Evolutionary conservation across 2,329 filamentous ascomycete species (phyloP), one percentile per base, ranked within the genome.

Genomic region (Tolypocladium guangdongense): DNA sequence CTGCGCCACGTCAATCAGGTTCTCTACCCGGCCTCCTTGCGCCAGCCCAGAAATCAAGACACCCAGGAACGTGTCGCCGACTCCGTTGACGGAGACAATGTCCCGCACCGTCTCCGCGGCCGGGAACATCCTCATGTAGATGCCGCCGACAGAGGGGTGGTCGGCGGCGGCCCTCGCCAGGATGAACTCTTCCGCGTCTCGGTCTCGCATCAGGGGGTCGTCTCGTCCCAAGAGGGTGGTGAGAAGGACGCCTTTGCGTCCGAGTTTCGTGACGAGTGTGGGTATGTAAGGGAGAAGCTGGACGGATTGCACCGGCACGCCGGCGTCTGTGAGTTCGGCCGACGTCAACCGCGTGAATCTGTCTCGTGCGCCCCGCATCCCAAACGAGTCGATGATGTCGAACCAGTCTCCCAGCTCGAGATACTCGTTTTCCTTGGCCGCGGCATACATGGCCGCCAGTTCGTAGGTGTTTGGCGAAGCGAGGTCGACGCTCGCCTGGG

Each of bases 61-160:
- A 0, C 92, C 93, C 10, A 95, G 75, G 66, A 97, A 91, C 0
- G 93, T 96, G 69, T 99, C 93, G 0, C 93, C 93, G 2, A 90
- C 90, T 0, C 92, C 93, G 66, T 97, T 97, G 11, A 97, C 92
- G 48, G 90, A 96, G 1, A 92, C 83, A 1, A 95, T 77, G 30
- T 93, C 82, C 22, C 78, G 71, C 0, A 96, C 77, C 18, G 74
- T 71, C 64, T 87, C 83, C 1, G 80, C 80, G 0, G 87, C 75
- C 0, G 87, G 82, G 66, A 89, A 88, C 22, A 81, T 59, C 36
- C 80, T 68, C 84, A 96, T 90, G 64, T 96, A 96, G 3, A 96
- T 77, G 0, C 91, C 92, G 0, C 90, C 83, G 0, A 85, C 74
- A 8, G 74, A 68, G 1, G 72, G 72, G 33, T 80, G 75, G 2